phyloP scores from a whole-genome alignment of 768 basidiomycete species.

The Chiua virens region DNA sequence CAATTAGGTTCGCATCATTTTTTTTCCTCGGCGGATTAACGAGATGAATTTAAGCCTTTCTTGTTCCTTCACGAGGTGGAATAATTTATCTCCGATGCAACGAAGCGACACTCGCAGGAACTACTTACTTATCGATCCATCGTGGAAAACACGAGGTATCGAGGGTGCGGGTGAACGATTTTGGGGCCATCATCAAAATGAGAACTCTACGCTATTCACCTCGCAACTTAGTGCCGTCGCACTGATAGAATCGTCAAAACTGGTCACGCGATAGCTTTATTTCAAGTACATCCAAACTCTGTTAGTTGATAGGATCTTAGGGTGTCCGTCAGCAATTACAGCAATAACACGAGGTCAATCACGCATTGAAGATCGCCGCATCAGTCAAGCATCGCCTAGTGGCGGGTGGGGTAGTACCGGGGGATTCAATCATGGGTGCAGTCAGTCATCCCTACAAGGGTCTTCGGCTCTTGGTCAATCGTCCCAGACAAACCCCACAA shows the following conservation, averaged over 20 bases:
- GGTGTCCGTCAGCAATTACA: constrained; percentile 13
- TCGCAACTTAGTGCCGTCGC: constrained; percentile 10
- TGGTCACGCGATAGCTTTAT: background rate
- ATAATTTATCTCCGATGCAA: constrained; percentile 30
- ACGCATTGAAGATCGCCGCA: constrained; percentile 14
- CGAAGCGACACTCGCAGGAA: constrained; percentile 26
- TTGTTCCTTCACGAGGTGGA: constrained; percentile 16
- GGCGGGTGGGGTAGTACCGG: constrained; percentile 11
- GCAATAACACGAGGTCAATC: constrained; percentile 23
- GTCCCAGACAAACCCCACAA: constrained; percentile 12
- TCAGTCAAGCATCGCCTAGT: constrained; percentile 20
- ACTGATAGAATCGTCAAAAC: constrained; percentile 4
- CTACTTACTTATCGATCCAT: constrained; percentile 22
- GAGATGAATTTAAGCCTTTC: constrained; percentile 19
- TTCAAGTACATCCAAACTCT: constrained; percentile 1
- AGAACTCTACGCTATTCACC: constrained; percentile 11
- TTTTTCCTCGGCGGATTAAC: constrained; percentile 17
- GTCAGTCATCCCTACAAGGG: constrained; percentile 10
- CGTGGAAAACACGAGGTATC: constrained; percentile 34
- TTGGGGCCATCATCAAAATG: constrained; percentile 5
- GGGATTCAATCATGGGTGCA: background rate
- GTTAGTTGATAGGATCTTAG: constrained; percentile 14
- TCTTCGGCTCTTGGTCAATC: constrained; percentile 12
- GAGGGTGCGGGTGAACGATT: constrained; percentile 17
- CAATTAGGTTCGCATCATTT: background rate